Base-by-base conservation (phyloP, 2,329 filamentous ascomycete species). In the Xylaria hypoxylon region DNA sequence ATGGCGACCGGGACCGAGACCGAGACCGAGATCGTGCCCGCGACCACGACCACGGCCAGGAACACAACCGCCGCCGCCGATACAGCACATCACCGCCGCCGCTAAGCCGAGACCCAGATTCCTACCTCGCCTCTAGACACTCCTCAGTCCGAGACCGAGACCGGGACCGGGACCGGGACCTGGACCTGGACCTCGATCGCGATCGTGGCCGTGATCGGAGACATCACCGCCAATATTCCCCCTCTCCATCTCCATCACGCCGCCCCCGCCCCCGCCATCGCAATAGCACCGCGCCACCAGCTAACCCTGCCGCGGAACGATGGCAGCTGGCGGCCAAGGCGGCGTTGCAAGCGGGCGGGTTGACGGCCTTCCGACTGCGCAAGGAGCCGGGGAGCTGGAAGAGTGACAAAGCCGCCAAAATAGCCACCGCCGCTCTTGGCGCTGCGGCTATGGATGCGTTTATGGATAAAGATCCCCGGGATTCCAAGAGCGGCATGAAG, bases 381-480 rank as follows among this genome's bases (percentile, higher is more conserved):
- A 78, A 81, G 51, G 80, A 84, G 17, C 77, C 79, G 1, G 80
- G 83, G 2, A 75, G 79, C 1, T 86, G 84, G 84, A 74, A 82
- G 4, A 82, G 84, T 0, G 74, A 81, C 11, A 85, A 85, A 68
- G 83, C 83, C 5, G 81, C 81, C 50, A 83, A 82, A 59, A 76
- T 85, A 2, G 84, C 82, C 1, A 82, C 82, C 1, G 83, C 83
- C 1, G 84, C 83, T 2, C 65, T 86, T 1, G 82, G 83, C 19
- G 83, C 84, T 1, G 84, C 83, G 0, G 74, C 85, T 19, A 79
- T 84, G 44, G 83, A 85, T 64, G 81, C 82, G 0, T 80, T 85
- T 35, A 78, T 83, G 40, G 76, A 77, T 47, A 72, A 76, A 24
- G 76, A 78, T 52, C 76, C 76, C 0, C 72, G 69, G 2, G 71